phyloP scores from a whole-genome alignment of 345 rosid species.

The Kandelia obovata region DNA sequence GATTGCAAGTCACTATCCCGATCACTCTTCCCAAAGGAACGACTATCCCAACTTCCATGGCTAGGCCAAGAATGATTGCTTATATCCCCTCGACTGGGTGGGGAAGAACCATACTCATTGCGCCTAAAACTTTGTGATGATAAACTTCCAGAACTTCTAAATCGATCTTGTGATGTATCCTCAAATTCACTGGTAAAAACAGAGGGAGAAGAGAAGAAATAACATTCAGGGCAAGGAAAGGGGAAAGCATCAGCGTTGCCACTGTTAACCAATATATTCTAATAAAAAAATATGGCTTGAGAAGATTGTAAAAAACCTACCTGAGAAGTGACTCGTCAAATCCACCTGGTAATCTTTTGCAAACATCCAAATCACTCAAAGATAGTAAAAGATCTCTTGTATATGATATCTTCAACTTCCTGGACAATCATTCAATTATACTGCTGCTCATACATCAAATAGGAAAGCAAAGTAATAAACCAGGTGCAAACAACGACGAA shows the following conservation, averaged over 20 bases:
- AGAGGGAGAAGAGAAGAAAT: conserved; percentile 5
- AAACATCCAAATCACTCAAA: conserved; percentile 60
- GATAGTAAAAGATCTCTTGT: conserved; percentile 68
- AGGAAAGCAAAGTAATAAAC: background rate
- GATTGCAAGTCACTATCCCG: conserved; percentile 70
- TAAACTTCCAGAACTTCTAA: conserved; percentile 50
- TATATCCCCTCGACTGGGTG: conserved; percentile 74
- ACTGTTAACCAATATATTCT: background rate
- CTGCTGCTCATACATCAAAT: background rate
- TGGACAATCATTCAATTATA: conserved; percentile 34
- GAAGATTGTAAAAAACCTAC: conserved; percentile 31
- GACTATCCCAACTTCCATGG: conserved; percentile 86
- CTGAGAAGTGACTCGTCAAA: conserved; percentile 52
- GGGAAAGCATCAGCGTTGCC: conserved; percentile 1
- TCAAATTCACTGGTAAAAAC: conserved; percentile 52
- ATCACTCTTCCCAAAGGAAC: conserved; percentile 74
- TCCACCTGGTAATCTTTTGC: conserved; percentile 66
- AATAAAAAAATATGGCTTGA: background rate
- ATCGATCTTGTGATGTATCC: conserved; percentile 59
- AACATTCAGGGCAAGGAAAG: conserved; percentile 2
- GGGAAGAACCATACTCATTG: conserved; percentile 84
- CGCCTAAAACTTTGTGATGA: conserved; percentile 55
- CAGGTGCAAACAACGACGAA: background rate
- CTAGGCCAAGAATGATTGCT: conserved; percentile 48
- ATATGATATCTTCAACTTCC: conserved; percentile 57